Evolutionary conservation across 1,284 basidiomycete species (phyloP).

Genomic region (Earliella scabrosa): DNA sequence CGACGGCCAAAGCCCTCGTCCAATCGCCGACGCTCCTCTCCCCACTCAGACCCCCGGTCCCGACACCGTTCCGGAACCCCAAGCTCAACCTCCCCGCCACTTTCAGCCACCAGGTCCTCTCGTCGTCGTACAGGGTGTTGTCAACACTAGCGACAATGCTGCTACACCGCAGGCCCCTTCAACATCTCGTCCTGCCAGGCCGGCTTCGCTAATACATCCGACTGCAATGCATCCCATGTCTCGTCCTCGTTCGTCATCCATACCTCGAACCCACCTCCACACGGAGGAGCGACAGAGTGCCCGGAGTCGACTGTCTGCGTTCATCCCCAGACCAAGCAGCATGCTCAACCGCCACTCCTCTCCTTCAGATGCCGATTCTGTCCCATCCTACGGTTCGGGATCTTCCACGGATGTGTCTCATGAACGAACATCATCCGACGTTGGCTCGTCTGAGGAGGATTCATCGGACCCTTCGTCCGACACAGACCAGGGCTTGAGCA

Average conservation of each 20-base stretch:
- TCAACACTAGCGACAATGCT: slow-evolving; percentile 70
- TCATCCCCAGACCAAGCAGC: slow-evolving; percentile 29
- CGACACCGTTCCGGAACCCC: slow-evolving; percentile 6
- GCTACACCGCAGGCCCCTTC: slow-evolving; percentile 25
- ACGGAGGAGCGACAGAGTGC: slow-evolving; percentile 23
- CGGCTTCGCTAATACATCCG: slow-evolving; percentile 10
- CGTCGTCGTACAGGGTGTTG: slow-evolving; percentile 80
- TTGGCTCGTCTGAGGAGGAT: neutral
- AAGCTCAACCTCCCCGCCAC: slow-evolving; percentile 38
- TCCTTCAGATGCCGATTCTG: slow-evolving; percentile 7
- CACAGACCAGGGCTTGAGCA: slow-evolving; percentile 13
- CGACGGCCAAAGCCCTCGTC: slow-evolving; percentile 9
- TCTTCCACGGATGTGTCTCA: neutral
- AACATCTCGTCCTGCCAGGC: slow-evolving; percentile 10
- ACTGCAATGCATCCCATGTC: neutral
- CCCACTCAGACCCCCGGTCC: slow-evolving; percentile 4
- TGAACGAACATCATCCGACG: neutral
- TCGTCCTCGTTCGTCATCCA: slow-evolving; percentile 25
- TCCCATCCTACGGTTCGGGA: neutral
- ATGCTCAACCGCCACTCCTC: slow-evolving; percentile 23
- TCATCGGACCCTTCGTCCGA: neutral
- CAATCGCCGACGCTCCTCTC: slow-evolving; percentile 9
- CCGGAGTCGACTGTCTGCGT: slow-evolving; percentile 30
- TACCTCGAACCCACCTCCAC: slow-evolving; percentile 6
- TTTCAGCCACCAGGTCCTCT: slow-evolving; percentile 77